Conservation (phyloP, 805 yeast species). For the Yarrowia sp. region DNA sequence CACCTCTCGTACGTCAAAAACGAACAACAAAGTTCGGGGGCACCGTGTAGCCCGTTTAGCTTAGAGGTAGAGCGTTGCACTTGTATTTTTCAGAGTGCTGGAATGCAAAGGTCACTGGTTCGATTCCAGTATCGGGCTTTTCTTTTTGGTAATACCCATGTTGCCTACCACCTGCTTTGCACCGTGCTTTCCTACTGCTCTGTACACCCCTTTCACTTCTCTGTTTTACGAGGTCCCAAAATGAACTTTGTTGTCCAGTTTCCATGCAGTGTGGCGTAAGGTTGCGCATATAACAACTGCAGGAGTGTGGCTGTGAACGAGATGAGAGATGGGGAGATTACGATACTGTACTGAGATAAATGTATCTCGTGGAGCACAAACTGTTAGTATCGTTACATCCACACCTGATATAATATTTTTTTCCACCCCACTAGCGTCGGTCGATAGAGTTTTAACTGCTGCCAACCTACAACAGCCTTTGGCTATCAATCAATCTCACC, state of each 20-base stretch:
- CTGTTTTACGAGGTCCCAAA: not conserved
- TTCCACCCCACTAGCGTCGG: too few species aligned
- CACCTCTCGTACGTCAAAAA: not conserved
- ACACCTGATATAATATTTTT: too few species aligned
- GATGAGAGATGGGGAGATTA: not conserved
- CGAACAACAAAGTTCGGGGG: not conserved
- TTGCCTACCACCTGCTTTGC: not conserved
- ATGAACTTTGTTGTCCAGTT: not conserved
- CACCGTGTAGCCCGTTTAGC: conserved; percentile 53
- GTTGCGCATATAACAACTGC: not conserved
- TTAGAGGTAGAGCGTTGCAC: conserved; percentile 99
- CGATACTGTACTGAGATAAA: too few species aligned
- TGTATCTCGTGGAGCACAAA: not conserved
- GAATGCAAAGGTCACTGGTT: conserved; percentile 45
- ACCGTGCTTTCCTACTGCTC: not conserved
- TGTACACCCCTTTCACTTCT: too few species aligned
- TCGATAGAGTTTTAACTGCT: not conserved
- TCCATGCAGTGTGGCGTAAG: conserved; percentile 15
- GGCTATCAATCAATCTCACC: not conserved
- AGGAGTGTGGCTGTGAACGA: not conserved
- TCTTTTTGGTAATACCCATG: not conserved
- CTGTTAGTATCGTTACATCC: not conserved
- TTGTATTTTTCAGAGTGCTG: conserved; percentile 52
- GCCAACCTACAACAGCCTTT: not conserved
- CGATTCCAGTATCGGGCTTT: conserved; percentile 45